phyloP scores from a whole-genome alignment of 805 yeast species.

The Scheffersomyces stipitis region DNA sequence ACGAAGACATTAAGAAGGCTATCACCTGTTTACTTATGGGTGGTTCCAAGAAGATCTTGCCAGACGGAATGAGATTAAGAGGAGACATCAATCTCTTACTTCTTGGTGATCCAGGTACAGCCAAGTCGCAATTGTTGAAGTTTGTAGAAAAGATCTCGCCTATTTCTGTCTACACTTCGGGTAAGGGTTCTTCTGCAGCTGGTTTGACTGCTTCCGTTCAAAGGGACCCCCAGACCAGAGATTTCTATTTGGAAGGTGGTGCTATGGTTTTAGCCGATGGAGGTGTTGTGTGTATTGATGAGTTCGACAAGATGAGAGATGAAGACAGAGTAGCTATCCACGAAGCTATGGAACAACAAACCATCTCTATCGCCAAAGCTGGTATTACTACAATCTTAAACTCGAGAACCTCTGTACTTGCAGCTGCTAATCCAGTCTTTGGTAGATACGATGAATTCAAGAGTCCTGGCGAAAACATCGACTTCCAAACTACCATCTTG shows the following conservation, averaged over 20 bases:
- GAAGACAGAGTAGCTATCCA: conserved; percentile 98
- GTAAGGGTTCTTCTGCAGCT: conserved; percentile 99
- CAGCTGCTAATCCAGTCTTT: conserved; percentile 97
- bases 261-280: conserved; percentile 99
- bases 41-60: conserved; percentile 87
- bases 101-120: conserved; percentile 98
- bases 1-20: conserved; percentile 87
- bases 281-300: conserved; percentile 98
- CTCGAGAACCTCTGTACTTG: conserved; percentile 93
- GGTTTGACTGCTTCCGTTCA: conserved; percentile 99
- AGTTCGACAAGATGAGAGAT: conserved; percentile 98
- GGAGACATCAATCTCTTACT: conserved; percentile 94
- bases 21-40: conserved; percentile 91
- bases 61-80: conserved; percentile 94
- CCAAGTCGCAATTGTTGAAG: conserved; percentile 92
- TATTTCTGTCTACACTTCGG: conserved; percentile 93
- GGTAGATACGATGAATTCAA: conserved; percentile 96
- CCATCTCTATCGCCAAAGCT: conserved; percentile 97
- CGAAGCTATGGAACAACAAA: conserved; percentile 99
- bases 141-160: conserved; percentile 95
- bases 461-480: conserved; percentile 97
- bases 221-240: conserved; percentile 83
- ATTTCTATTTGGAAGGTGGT: conserved; percentile 96
- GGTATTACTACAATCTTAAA: conserved; percentile 96
- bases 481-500: conserved; percentile 93